These are phyloP conservation scores for Trichosporon asahii DNA, from an alignment of 1,284 basidiomycete species.

Conservation along the genomic window DNA sequence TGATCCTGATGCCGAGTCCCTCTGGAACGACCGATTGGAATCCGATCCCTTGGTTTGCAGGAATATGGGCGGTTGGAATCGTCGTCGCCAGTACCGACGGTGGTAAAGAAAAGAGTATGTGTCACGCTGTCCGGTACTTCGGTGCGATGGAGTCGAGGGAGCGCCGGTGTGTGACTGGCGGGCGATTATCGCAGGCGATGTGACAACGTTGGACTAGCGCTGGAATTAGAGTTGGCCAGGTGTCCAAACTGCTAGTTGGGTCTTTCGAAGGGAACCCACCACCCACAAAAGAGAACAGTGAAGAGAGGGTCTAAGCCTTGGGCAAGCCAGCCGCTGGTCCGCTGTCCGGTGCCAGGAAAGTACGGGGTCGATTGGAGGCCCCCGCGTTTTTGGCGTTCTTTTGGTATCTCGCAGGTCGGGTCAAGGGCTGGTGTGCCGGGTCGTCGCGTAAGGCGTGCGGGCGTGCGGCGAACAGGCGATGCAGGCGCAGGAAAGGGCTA, in stretches of 20 bases:
- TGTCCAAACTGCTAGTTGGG: no score
- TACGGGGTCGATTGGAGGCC: neutral
- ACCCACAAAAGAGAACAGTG: neutral
- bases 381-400: neutral
- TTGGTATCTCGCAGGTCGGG: neutral
- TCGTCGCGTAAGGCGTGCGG: neutral
- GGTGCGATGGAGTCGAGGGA: neutral
- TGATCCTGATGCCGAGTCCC: neutral
- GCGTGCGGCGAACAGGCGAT: neutral
- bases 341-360: no score
- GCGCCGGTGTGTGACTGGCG: neutral
- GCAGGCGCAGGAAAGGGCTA: neutral
- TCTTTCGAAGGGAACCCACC: no score
- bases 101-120: neutral
- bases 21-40: slow-evolving; percentile 1
- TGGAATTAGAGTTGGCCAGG: neutral
- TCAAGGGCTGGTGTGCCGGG: neutral
- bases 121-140: neutral
- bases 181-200: neutral
- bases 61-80: neutral
- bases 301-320: no score
- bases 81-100: neutral
- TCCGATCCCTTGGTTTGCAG: neutral
- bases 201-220: neutral
- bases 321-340: no score